Percentiles rank a stretch among this genome's conserved stretches.
phyloP scores from a whole-genome alignment of 495 filamentous ascomycete genomes.

The Astrothelium subdiscretum region DNA sequence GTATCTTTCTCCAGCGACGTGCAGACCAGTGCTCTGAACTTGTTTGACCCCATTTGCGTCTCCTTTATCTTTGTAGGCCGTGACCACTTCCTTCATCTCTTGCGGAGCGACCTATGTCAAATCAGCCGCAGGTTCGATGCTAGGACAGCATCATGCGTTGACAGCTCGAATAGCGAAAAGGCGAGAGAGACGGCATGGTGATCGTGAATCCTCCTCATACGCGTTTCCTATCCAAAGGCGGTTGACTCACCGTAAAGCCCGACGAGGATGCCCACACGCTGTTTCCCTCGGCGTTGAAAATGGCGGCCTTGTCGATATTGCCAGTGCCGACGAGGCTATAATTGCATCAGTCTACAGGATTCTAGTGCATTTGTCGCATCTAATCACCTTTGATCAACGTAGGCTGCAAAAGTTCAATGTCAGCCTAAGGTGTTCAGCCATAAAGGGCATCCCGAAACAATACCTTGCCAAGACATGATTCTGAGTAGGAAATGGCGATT shows the following conservation, averaged over 20 bases:
- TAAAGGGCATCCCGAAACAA: neutral
- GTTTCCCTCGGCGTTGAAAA: constrained; percentile 70
- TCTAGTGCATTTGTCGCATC: neutral
- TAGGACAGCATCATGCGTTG: neutral
- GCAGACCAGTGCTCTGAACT: constrained; percentile 49
- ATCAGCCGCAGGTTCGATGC: neutral
- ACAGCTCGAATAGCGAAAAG: neutral
- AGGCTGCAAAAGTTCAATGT: constrained; percentile 35
- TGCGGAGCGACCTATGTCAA: constrained; percentile 38
- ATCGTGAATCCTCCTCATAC: neutral
- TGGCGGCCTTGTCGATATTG: constrained; percentile 79
- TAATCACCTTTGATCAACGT: constrained; percentile 55
- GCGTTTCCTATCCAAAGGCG: neutral
- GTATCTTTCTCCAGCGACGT: constrained; percentile 60
- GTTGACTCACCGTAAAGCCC: constrained; percentile 56
- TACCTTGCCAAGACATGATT: constrained; percentile 23
- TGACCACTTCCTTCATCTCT: constrained; percentile 50
- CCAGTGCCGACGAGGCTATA: constrained; percentile 65
- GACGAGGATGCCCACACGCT: constrained; percentile 67
- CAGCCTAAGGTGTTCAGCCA: neutral
- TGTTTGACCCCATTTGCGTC: constrained; percentile 31
- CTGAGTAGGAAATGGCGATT: neutral
- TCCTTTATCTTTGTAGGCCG: constrained; percentile 34
- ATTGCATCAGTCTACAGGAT: constrained; percentile 4
- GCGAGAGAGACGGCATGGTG: neutral